A percentile compares a stretch with the other conserved stretches of the same genome.
These are phyloP conservation scores for Cucumis sativus DNA, from an alignment of 306 rosid genomes.

Conservation along the genomic window Cucumber_9930_V3 NC_026657.2:10389001-10389500, in stretches of 20 bases:
- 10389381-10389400: constrained; percentile 76
- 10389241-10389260: constrained; percentile 4
- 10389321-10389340: constrained; percentile 97
- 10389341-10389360: constrained; percentile 87
- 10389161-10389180: constrained; percentile 58
- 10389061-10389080: constrained; percentile 90
- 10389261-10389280: not conserved
- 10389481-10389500: constrained; percentile 2
- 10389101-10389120: constrained; percentile 36
- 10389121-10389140: not conserved
- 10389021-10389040: constrained; percentile 1
- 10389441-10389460: constrained; percentile 79
- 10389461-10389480: constrained; percentile 80
- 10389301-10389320: constrained; percentile 72
- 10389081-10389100: constrained; percentile 98
- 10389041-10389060: constrained; percentile 92
- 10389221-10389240: not conserved
- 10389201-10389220: constrained; percentile 82
- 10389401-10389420: constrained; percentile 98
- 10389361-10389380: constrained; percentile 90
- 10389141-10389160: not conserved
- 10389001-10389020: not conserved
- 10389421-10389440: constrained; percentile 97
- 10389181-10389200: constrained; percentile 99
- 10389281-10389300: constrained; percentile 4